These are phyloP conservation scores for Aegilops tauschii DNA, from an alignment of 176 grass and related monocot species.

Conservation along the genomic window DNA sequence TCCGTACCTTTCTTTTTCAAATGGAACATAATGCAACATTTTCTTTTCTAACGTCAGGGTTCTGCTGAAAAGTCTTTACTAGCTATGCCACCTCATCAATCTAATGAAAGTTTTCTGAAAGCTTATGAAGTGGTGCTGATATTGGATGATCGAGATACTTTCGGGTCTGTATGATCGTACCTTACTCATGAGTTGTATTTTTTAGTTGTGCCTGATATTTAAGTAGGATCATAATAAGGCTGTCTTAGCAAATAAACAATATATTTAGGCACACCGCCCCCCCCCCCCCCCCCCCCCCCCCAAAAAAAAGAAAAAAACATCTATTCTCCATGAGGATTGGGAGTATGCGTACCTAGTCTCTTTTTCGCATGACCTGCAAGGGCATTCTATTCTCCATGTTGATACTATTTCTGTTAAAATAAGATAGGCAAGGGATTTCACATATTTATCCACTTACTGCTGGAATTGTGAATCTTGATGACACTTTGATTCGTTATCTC, in stretches of 20 bases:
- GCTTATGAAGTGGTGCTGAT: constrained; percentile 81
- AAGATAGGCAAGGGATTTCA: background rate
- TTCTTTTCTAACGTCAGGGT: constrained; percentile 42
- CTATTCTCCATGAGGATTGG: background rate
- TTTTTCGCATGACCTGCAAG: no score
- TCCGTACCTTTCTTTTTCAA: background rate
- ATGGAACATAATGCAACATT: background rate
- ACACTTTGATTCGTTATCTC: background rate
- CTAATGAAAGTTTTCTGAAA: constrained; percentile 66
- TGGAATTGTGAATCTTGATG: background rate
- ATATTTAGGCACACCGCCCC: constrained; percentile 1
- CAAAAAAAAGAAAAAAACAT: no score
- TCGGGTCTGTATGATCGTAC: constrained; percentile 58
- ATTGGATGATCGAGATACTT: constrained; percentile 90
- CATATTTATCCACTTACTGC: background rate
- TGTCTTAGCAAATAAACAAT: constrained; percentile 1
- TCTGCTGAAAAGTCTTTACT: constrained; percentile 29
- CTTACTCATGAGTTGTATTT: constrained; percentile 10
- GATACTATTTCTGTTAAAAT: background rate
- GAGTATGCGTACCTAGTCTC: no score
- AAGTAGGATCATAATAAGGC: background rate
- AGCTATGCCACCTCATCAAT: constrained; percentile 74
- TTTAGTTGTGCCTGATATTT: constrained; percentile 13
- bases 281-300: background rate
- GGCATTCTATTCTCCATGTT: background rate